These are phyloP conservation scores for Pseudophaeomoniella oleicola DNA, from an alignment of 2,329 filamentous ascomycete species.

Conservation along the genomic window DNA sequence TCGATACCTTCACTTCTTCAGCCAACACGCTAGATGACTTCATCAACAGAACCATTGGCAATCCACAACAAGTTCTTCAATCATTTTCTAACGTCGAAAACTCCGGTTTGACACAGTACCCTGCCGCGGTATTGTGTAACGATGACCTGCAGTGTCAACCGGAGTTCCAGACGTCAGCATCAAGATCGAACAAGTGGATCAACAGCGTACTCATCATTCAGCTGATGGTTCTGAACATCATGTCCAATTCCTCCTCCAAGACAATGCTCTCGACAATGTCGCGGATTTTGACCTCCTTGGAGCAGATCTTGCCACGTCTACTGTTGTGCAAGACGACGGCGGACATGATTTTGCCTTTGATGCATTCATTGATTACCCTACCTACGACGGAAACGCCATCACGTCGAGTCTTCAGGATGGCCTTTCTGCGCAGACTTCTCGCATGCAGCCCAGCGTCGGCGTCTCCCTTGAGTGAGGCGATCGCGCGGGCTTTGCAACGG, in stretches of 20 bases:
- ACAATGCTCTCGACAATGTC: conserved; percentile 49
- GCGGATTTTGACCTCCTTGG: conserved; percentile 65
- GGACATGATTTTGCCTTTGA: conserved; percentile 35
- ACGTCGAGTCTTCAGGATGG: conserved; percentile 29
- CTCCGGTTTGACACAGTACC: conserved; percentile 98
- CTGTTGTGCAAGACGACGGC: conserved; percentile 34
- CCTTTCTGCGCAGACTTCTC: conserved; percentile 33
- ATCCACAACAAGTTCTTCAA: conserved; percentile 11
- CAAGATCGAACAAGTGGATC: conserved; percentile 27
- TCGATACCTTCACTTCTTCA: conserved; percentile 22
- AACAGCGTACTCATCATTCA: conserved; percentile 41
- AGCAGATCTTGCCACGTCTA: conserved; percentile 59
- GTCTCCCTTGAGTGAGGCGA: conserved; percentile 38
- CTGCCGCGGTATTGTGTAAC: conserved; percentile 96
- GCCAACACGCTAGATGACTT: conserved; percentile 14
- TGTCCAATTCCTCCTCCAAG: conserved; percentile 45
- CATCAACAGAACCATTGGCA: conserved; percentile 18
- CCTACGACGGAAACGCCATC: conserved; percentile 28
- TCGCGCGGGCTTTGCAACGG: conserved; percentile 38
- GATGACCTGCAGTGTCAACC: conserved; percentile 98
- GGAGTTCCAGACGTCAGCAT: conserved; percentile 41
- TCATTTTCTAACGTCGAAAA: conserved; percentile 36
- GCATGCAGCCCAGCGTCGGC: conserved; percentile 39
- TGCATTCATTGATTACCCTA: conserved; percentile 41
- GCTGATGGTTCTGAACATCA: conserved; percentile 54